A percentile compares a stretch with the other conserved stretches of the same genome.
These are phyloP conservation scores for Microcyclospora tardicrescens DNA, from an alignment of 2,329 filamentous ascomycete genomes.

Conservation along the genomic window DNA sequence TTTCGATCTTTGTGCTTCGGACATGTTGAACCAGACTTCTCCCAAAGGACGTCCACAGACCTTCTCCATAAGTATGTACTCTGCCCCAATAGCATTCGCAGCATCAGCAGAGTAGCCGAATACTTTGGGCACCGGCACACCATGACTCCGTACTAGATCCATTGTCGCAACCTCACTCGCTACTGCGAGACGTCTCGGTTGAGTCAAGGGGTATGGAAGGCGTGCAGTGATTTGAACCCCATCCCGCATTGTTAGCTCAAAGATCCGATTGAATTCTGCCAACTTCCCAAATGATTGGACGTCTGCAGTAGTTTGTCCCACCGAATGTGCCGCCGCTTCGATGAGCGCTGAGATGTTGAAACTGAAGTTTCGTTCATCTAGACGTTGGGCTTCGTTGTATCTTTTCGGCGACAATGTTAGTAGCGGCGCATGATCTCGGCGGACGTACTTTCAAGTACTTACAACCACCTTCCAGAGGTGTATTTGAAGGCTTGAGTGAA, in stretches of 20 bases:
- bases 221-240: slow-evolving; percentile 14
- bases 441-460: neutral
- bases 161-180: slow-evolving; percentile 20
- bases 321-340: slow-evolving; percentile 3
- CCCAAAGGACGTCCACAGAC: slow-evolving; percentile 7
- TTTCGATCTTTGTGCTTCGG: neutral
- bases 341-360: slow-evolving; percentile 9
- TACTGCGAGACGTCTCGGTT: slow-evolving; percentile 9
- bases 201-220: slow-evolving; percentile 10
- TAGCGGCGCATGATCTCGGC: too few species aligned
- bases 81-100: slow-evolving; percentile 8
- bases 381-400: slow-evolving; percentile 9
- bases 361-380: slow-evolving; percentile 5
- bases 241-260: slow-evolving; percentile 13
- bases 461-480: neutral
- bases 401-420: slow-evolving; percentile 4
- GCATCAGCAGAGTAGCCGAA: slow-evolving; percentile 7
- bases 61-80: slow-evolving; percentile 17
- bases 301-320: slow-evolving; percentile 1
- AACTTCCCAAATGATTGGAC: slow-evolving; percentile 9
- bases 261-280: slow-evolving; percentile 15
- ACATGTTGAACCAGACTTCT: slow-evolving; percentile 3
- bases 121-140: slow-evolving; percentile 11
- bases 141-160: slow-evolving; percentile 9
- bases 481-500: too few species aligned